phyloP scores from a whole-genome alignment of 139 green algal species.

The Bryopsis sp. region DNA sequence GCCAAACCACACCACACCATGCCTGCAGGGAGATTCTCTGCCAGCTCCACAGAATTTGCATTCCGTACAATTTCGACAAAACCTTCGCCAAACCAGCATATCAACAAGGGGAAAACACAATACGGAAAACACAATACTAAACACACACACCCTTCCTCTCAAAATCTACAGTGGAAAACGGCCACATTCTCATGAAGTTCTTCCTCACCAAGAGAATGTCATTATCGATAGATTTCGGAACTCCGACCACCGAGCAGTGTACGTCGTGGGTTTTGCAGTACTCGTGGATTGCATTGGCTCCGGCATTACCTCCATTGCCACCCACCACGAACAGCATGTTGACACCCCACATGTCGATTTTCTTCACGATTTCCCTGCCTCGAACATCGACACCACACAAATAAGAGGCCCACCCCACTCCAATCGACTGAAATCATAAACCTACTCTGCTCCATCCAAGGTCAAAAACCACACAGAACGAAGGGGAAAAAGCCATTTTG shows the following conservation, averaged over 20 bases:
- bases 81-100: no score
- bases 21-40: not conserved
- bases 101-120: no score
- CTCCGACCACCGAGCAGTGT: slow-evolving; percentile 51
- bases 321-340: slow-evolving; percentile 96
- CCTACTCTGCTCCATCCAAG: no score
- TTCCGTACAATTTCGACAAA: no score
- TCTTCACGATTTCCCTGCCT: slow-evolving; percentile 93
- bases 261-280: slow-evolving; percentile 33
- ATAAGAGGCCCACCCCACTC: not conserved
- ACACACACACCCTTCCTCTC: no score
- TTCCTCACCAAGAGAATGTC: slow-evolving; percentile 67
- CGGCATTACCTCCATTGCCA: slow-evolving; percentile 78
- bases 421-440: not conserved
- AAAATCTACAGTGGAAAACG: not conserved
- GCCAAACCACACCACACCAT: no score
- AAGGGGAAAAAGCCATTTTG: no score
- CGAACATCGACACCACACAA: no score
- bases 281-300: slow-evolving; percentile 48
- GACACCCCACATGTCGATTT: slow-evolving; percentile 88
- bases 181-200: not conserved
- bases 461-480: no score
- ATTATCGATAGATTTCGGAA: slow-evolving; percentile 96
- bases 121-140: no score
- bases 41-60: not conserved